Evolutionary conservation across 1,284 basidiomycete species (phyloP).

Genomic region (Quambalaria eucalypti): DNA sequence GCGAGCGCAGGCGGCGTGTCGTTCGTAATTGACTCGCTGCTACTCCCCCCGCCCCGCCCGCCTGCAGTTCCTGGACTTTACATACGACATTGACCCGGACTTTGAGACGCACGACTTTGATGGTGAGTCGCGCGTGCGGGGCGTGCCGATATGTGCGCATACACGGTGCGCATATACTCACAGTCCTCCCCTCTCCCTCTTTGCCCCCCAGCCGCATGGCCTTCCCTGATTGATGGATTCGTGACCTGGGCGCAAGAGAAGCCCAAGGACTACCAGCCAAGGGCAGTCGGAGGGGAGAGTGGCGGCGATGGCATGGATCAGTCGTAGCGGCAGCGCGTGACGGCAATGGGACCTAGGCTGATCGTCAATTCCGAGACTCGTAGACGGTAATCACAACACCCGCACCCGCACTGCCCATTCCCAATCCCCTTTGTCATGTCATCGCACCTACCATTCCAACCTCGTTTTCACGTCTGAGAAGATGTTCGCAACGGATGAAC

Average conservation of each 20-base stretch:
- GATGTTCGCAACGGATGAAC: too few relatives aligned
- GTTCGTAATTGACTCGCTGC: conserved; percentile 5
- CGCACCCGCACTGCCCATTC: too few relatives aligned
- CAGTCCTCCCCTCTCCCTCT: not conserved
- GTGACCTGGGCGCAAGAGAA: conserved; percentile 50
- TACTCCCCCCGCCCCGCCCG: not conserved
- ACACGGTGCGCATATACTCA: not conserved
- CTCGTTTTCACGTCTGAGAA: too few relatives aligned
- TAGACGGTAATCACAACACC: too few relatives aligned
- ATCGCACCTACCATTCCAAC: too few relatives aligned
- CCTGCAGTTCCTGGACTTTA: conserved; percentile 61
- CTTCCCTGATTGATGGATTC: conserved; percentile 77
- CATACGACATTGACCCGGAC: conserved; percentile 67
- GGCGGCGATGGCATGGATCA: conserved; percentile 26
- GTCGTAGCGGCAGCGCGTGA: conserved; percentile 2
- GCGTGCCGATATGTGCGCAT: too few relatives aligned
- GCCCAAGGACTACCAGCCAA: too few relatives aligned
- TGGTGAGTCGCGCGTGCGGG: conserved; percentile 57
- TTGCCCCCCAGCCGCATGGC: conserved; percentile 65
- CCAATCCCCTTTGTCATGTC: too few relatives aligned
- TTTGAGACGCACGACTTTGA: conserved; percentile 77
- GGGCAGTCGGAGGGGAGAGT: not conserved
- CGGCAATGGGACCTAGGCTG: too few relatives aligned
- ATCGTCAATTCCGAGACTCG: too few relatives aligned
- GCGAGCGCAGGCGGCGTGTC: conserved; percentile 8